These are phyloP conservation scores for Fusarium drepaniforme DNA, from an alignment of 2,329 filamentous ascomycete genomes.

Conservation along the genomic window DNA sequence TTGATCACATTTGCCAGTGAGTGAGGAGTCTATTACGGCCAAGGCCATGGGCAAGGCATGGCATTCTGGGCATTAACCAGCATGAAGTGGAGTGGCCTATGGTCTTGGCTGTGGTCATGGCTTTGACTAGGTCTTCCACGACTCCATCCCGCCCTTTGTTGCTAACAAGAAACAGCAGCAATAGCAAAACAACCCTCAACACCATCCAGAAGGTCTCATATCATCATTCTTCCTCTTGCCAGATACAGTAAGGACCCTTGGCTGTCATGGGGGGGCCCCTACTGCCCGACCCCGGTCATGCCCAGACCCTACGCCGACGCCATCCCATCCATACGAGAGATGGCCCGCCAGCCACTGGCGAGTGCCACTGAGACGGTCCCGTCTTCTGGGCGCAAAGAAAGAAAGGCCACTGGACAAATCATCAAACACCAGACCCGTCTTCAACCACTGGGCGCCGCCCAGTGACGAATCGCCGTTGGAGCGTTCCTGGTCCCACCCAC, in stretches of 20 bases:
- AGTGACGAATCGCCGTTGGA: conserved; percentile 34
- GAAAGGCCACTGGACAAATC: neutral
- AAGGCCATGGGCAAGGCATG: conserved; percentile 9
- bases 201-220: neutral
- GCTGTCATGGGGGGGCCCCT: conserved; percentile 21
- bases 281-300: conserved; percentile 11
- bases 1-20: neutral
- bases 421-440: no score
- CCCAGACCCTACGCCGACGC: conserved; percentile 11
- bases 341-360: neutral
- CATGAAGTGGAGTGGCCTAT: conserved; percentile 21
- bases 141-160: neutral
- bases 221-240: conserved; percentile 20
- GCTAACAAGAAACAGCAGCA: neutral
- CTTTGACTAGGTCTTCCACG: neutral
- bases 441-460: conserved; percentile 23
- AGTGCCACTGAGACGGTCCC: neutral
- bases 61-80: conserved; percentile 24
- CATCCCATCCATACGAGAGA: neutral
- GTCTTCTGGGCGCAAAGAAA: conserved; percentile 5
- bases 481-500: conserved; percentile 35
- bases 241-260: conserved; percentile 22
- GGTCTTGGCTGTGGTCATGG: conserved; percentile 27
- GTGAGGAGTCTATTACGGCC: conserved; percentile 28
- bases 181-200: neutral